Conservation (phyloP, 139 green algal species). For the Astrephomene gubernaculifera region DNA sequence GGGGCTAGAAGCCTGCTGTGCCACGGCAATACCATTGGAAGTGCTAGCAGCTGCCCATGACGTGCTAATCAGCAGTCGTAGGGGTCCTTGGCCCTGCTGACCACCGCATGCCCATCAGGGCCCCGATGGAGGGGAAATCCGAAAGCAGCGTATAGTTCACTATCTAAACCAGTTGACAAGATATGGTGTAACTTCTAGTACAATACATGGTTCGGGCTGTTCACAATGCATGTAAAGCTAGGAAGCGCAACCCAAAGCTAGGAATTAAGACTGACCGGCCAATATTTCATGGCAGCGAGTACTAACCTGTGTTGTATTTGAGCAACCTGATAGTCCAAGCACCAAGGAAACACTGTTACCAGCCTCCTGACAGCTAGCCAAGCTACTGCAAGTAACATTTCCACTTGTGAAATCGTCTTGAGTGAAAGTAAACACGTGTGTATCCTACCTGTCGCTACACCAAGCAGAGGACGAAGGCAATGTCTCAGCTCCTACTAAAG, state of each 20-base stretch:
- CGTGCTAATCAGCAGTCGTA: neutral
- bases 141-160: neutral
- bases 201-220: neutral
- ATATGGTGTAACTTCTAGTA: neutral
- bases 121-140: neutral
- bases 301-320: neutral
- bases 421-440: too few relatives aligned
- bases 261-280: neutral
- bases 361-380: too few relatives aligned
- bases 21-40: neutral
- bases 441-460: too few relatives aligned
- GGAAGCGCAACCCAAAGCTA: neutral
- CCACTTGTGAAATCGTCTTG: too few relatives aligned
- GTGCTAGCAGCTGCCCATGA: neutral
- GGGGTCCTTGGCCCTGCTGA: neutral
- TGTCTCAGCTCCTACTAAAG: too few relatives aligned
- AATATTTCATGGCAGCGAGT: neutral
- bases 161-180: too few relatives aligned
- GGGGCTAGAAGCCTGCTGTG: neutral
- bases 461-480: too few relatives aligned
- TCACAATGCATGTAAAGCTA: neutral
- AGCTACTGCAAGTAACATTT: too few relatives aligned
- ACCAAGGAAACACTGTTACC: too few relatives aligned
- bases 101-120: too few relatives aligned
- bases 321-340: neutral